phyloP scores from a whole-genome alignment of 2,329 filamentous ascomycete species.

The Talaromyces sp. region DNA sequence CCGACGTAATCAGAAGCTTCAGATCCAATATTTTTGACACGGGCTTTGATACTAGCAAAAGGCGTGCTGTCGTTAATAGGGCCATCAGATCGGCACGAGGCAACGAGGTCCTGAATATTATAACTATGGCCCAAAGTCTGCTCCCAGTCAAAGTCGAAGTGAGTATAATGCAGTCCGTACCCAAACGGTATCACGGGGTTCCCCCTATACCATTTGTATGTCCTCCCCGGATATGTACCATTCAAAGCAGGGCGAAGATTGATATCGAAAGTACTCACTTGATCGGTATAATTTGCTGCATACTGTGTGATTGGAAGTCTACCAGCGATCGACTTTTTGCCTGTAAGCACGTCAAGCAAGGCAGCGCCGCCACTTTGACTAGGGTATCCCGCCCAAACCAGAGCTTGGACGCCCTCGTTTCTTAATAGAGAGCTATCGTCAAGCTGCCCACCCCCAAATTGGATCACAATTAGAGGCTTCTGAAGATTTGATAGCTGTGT shows the following conservation, averaged over 20 bases:
- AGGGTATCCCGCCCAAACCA: conserved; percentile 42
- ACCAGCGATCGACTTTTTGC: conserved; percentile 33
- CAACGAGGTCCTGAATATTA: conserved; percentile 1
- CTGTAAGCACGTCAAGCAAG: conserved; percentile 36
- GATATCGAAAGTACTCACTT: conserved; percentile 37
- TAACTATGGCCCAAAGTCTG: neutral
- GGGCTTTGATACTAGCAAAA: conserved; percentile 4
- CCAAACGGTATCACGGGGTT: conserved; percentile 37
- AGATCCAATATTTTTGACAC: conserved; percentile 17
- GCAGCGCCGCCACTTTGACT: conserved; percentile 39
- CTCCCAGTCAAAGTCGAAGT: conserved; percentile 25
- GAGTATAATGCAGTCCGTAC: conserved; percentile 41
- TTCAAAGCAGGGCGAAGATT: conserved; percentile 29
- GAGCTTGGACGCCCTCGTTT: conserved; percentile 33
- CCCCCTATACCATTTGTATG: conserved; percentile 38
- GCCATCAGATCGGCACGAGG: neutral
- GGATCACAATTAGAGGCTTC: conserved; percentile 35
- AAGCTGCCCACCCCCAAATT: conserved; percentile 37
- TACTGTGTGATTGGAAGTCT: conserved; percentile 37
- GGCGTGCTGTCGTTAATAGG: neutral
- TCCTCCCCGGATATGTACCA: conserved; percentile 32
- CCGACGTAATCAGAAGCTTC: conserved; percentile 24
- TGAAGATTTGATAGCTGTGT: conserved; percentile 28
- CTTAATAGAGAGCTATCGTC: conserved; percentile 33
- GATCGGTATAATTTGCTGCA: conserved; percentile 39